Conservation (phyloP, 176 grass and related monocot species). For the Oryza glaberrima region DNA sequence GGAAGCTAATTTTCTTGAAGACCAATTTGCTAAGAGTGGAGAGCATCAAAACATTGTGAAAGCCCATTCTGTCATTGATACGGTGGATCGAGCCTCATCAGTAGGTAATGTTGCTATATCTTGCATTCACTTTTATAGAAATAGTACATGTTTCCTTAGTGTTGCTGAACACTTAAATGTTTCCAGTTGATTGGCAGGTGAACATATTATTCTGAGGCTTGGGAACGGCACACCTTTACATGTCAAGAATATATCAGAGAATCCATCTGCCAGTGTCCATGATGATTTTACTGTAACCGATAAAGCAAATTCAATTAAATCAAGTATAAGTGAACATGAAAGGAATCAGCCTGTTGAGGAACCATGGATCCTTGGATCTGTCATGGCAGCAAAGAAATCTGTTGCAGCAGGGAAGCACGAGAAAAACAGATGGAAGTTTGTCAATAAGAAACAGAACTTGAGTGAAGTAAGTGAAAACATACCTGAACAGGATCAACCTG, state of each 20-base stretch:
- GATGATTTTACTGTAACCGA: constrained; percentile 39
- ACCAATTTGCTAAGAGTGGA: constrained; percentile 37
- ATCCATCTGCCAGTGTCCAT: constrained; percentile 36
- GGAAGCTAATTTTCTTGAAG: constrained; percentile 48
- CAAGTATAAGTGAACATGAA: constrained; percentile 41
- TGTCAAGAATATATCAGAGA: constrained; percentile 42
- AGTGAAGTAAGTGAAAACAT: constrained; percentile 35
- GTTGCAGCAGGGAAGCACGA: constrained; percentile 43
- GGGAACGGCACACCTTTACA: constrained; percentile 62
- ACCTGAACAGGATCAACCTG: constrained; percentile 45
- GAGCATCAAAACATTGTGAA: constrained; percentile 28
- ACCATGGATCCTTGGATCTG: constrained; percentile 80
- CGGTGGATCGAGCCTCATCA: constrained; percentile 38
- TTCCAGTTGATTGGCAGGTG: constrained; percentile 93
- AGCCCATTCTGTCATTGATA: constrained; percentile 37
- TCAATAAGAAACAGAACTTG: constrained; percentile 28
- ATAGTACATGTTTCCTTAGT: constrained; percentile 40
- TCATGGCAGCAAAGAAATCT: constrained; percentile 37
- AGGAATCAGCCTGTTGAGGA: constrained; percentile 72
- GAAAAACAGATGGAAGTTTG: constrained; percentile 37
- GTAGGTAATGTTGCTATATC: constrained; percentile 59
- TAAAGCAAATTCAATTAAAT: constrained; percentile 32
- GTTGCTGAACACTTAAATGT: constrained; percentile 91
- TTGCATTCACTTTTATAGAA: constrained; percentile 26
- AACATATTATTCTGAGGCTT: constrained; percentile 60